These are phyloP conservation scores for Chrysanthemum lavandulifolium DNA, from an alignment of 129 eudicot species.

Conservation along the genomic window DNA sequence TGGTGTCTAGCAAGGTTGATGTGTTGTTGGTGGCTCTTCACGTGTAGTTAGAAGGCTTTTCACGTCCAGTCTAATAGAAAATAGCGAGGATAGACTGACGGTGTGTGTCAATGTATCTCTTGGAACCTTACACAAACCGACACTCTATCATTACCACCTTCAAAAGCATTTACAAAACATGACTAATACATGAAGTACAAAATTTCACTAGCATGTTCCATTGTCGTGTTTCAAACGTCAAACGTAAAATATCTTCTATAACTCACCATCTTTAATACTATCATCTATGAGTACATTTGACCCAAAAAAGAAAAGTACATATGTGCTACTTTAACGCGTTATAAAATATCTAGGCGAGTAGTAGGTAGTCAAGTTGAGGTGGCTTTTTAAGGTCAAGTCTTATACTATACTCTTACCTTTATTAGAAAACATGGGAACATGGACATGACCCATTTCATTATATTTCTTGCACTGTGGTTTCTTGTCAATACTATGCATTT, in stretches of 20 bases:
- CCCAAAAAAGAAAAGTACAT: no score
- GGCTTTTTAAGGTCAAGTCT: constrained; percentile 14
- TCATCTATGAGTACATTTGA: no score
- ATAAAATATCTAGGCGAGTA: constrained; percentile 11
- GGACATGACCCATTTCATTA: constrained; percentile 14
- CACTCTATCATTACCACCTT: not conserved
- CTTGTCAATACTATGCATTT: not conserved
- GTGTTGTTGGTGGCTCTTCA: no score
- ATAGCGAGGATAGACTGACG: no score
- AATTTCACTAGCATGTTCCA: not conserved
- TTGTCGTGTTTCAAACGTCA: no score
- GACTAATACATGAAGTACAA: not conserved
- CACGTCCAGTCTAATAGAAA: no score
- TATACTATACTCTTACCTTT: constrained; percentile 6
- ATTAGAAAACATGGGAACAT: constrained; percentile 10
- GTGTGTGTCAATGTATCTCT: no score
- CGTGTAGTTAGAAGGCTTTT: no score
- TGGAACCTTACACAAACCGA: not conserved
- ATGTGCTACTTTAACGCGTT: not conserved
- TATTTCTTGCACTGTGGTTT: not conserved
- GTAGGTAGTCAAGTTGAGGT: not conserved
- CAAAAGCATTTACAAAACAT: not conserved
- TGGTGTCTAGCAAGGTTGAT: no score
- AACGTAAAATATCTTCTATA: not conserved
- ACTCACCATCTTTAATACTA: not conserved